Base-by-base conservation (phyloP, 2,329 filamentous ascomycete species). In the Hypoxylon sp. region DNA sequence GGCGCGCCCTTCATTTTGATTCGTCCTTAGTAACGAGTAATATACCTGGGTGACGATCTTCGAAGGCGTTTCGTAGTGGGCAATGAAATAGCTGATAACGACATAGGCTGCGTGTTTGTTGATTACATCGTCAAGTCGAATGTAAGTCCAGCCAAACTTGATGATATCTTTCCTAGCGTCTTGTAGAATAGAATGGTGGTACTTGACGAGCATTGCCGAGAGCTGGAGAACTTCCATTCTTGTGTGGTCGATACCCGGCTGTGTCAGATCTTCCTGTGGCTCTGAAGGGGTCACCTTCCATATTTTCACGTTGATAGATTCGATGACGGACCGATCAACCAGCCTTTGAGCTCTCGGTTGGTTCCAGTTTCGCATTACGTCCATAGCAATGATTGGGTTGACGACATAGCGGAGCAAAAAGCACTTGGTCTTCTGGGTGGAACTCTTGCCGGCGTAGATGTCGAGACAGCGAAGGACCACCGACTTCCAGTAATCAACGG, bases 61-160 rank as follows among this genome's bases (percentile, higher is more conserved):
- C 11, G 92, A 86, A 0, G 95, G 96, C 0, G 95, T 98, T 71
- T 99, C 96, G 74, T 97, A 99, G 68, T 96, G 91, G 0, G 93
- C 92, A 71, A 99, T 97, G 80, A 99, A 99, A 78, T 97, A 99
- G 2, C 92, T 93, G 64, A 99, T 96, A 5, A 99, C 88, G 4
- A 97, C 94, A 72, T 99, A 99, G 2, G 95, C 94, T 0, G 94
- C 95, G 76, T 98, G 95, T 78, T 99, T 99, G 82, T 98, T 99
- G 81, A 99, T 97, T 59, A 97, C 92, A 77, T 99, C 95, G 74
- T 99, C 96, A n/a, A 99, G 86, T 22, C 92, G 89, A 72, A 99
- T 99, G 75, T 97, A 98, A 17, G 94, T 97, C 95, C 95, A 99
- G 2, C 93, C 94, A 78, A 98, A 99, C 79, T 97, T 98, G 74